These are phyloP conservation scores for Lachnum nothofagi DNA, from an alignment of 2,329 filamentous ascomycete species.

Conservation along the genomic window DNA sequence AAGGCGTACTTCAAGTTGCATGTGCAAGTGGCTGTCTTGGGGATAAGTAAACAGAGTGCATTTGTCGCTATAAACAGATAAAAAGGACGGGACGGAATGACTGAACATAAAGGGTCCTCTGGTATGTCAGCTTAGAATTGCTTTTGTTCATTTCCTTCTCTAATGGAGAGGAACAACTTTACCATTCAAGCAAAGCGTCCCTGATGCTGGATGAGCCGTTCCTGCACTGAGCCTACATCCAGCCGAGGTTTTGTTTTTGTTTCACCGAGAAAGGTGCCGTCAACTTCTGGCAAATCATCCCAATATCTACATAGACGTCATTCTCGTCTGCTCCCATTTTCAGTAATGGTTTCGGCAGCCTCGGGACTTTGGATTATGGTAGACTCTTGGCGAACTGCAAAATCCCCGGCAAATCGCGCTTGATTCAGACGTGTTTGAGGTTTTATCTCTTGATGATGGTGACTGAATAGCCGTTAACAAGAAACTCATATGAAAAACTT, in stretches of 20 bases:
- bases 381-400: conserved; percentile 8
- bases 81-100: neutral
- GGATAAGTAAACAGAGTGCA: neutral
- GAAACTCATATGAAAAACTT: neutral
- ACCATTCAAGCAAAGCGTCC: neutral
- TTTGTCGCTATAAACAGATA: neutral
- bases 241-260: neutral
- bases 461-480: conserved; percentile 38
- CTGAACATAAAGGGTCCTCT: neutral
- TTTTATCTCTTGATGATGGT: conserved; percentile 63
- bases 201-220: neutral
- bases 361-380: neutral
- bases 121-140: neutral
- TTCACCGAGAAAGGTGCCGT: conserved; percentile 15
- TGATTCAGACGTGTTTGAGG: neutral
- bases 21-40: neutral
- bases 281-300: conserved; percentile 13
- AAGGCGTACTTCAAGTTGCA: neutral
- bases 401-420: neutral
- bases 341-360: neutral
- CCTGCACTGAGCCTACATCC: too few species aligned
- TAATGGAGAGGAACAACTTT: neutral
- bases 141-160: neutral
- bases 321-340: conserved; percentile 1
- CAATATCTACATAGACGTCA: conserved; percentile 11